Percentiles rank a stretch among this genome's conserved stretches.
Conservation (phyloP, 164 flowering plant species). For the Liriodendron chinense region DNA sequence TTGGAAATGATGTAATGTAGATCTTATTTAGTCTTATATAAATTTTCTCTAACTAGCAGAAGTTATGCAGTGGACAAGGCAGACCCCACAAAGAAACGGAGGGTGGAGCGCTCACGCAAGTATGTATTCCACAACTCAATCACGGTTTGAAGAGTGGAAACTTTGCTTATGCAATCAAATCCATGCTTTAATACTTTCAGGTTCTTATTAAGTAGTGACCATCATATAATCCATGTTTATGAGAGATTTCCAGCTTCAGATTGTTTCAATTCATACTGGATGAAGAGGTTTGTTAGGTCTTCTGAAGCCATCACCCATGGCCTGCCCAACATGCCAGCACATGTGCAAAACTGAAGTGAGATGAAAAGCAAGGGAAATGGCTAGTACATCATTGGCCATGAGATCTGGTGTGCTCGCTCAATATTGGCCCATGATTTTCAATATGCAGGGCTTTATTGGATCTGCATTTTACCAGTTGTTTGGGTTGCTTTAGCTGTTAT, state of each 20-base stretch:
- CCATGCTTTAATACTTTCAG: not conserved
- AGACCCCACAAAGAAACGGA: constrained; percentile 71
- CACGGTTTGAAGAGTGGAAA: not conserved
- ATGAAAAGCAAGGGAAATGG: no score
- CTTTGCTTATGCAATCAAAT: not conserved
- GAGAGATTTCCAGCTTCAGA: not conserved
- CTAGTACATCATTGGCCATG: no score
- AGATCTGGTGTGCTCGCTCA: no score
- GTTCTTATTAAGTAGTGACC: not conserved
- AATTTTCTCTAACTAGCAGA: constrained; percentile 15
- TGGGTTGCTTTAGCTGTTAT: no score
- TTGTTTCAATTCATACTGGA: not conserved
- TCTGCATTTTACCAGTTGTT: no score
- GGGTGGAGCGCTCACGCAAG: constrained; percentile 86
- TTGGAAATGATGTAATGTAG: not conserved
- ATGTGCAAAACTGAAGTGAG: no score
- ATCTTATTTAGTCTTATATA: constrained; percentile 2
- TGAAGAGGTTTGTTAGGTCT: not conserved
- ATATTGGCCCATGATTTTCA: no score
- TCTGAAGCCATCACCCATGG: not conserved
- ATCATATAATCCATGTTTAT: not conserved
- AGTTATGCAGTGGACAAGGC: constrained; percentile 57
- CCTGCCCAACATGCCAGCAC: no score
- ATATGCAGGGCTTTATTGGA: no score
- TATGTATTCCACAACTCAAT: constrained; percentile 28